Percentiles rank a stretch among this genome's conserved stretches.
Evolutionary conservation across 2,329 filamentous ascomycete species (phyloP).

Genomic region (Paecilomyces formosus): DNA sequence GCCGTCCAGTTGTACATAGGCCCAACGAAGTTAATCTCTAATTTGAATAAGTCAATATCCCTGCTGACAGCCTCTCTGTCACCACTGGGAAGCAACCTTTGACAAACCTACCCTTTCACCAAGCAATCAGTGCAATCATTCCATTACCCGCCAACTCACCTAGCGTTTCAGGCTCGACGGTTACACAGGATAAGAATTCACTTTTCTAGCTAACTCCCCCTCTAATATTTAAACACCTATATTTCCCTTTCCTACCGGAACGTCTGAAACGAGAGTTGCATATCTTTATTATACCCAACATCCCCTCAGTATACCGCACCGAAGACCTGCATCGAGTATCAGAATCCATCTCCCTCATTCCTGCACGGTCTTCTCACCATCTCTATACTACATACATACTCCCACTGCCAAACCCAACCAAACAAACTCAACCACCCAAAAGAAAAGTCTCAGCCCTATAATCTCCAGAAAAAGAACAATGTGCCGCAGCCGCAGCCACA

Average conservation of each 20-base stretch:
- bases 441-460: background rate
- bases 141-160: background rate
- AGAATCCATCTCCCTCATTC: no score
- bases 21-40: background rate
- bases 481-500: slow-evolving; percentile 10
- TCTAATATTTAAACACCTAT: background rate
- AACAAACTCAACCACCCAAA: background rate
- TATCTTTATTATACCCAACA: background rate
- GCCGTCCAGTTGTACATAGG: background rate
- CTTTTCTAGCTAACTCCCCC: background rate
- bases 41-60: background rate
- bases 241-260: background rate
- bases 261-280: background rate
- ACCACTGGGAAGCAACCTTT: background rate
- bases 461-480: slow-evolving; percentile 2
- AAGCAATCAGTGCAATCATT: background rate
- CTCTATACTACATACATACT: no score
- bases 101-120: background rate
- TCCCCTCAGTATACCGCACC: background rate
- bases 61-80: background rate
- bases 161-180: background rate
- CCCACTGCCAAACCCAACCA: no score
- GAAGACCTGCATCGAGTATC: no score
- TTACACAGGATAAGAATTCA: background rate
- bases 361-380: no score